Percentiles rank a stretch among this genome's conserved stretches.
These are phyloP conservation scores for Huntiella savannae DNA, from an alignment of 2,329 filamentous ascomycete species.

Conservation along the genomic window DNA sequence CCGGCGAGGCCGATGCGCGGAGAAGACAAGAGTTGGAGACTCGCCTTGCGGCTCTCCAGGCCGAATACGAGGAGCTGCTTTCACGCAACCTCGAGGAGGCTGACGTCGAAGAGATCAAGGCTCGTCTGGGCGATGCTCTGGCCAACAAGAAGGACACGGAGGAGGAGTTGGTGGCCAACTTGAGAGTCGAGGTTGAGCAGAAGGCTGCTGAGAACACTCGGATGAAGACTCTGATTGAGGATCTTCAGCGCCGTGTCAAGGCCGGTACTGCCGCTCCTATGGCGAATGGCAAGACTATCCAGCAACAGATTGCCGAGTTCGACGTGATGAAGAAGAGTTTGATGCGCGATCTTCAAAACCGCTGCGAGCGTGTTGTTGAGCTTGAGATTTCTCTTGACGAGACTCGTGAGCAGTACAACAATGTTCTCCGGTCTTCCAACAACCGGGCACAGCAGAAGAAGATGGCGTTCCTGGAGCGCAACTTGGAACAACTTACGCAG, in stretches of 20 bases:
- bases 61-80: constrained; percentile 68
- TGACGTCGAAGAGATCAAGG: constrained; percentile 72
- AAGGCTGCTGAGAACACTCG: constrained; percentile 68
- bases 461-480: constrained; percentile 97
- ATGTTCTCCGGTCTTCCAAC: constrained; percentile 87
- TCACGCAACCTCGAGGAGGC: constrained; percentile 57
- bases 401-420: constrained; percentile 97
- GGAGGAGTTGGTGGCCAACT: constrained; percentile 52
- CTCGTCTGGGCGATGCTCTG: constrained; percentile 58
- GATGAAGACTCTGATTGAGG: constrained; percentile 63
- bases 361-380: constrained; percentile 93
- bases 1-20: constrained; percentile 45
- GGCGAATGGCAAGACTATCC: constrained; percentile 72
- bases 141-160: constrained; percentile 55
- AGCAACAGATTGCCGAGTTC: constrained; percentile 96
- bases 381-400: constrained; percentile 95
- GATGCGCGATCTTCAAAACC: constrained; percentile 96
- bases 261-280: constrained; percentile 38
- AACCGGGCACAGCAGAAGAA: constrained; percentile 99
- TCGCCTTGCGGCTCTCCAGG: constrained; percentile 53
- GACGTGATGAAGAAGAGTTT: constrained; percentile 99
- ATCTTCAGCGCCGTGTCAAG: constrained; percentile 57
- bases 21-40: constrained; percentile 59
- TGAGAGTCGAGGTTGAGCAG: constrained; percentile 55
- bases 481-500: constrained; percentile 91